Base-by-base conservation (phyloP, 1,284 basidiomycete species). In the Mycosarcoma mackinlayi region DNA sequence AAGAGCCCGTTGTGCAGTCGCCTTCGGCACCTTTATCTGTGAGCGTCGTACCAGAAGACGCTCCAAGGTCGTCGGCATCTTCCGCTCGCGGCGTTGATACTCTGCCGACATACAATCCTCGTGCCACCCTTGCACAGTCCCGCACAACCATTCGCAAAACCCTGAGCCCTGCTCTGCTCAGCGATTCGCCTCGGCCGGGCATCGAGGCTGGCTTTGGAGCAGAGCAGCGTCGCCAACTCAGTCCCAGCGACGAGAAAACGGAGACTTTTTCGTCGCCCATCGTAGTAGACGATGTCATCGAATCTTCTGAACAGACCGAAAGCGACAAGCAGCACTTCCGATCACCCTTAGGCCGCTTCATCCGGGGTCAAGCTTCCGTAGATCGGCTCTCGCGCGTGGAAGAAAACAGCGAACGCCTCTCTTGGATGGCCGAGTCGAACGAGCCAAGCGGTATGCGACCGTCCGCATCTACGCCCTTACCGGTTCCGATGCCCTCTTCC, bases 301-400 rank as follows among this genome's bases (percentile, higher is more conserved):
- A 62, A 23, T 49, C 54, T 18, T 37, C 53, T n/a, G 33, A 16
- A 18, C 46, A 58, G 21, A 11, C 24, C 6, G 14, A 4, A 3
- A 27, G 16, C 5, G 50, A 54, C 19, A 45, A 57, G 23, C 65
- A 61, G 19, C 34, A 31, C 2, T 68, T 62, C 35, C 46, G 50
- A 25, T 58, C 66, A 19, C 66, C 60, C 1, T 42, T 55, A 11
- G 52, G 56, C 7, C 66, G 66, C 28, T 60, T 68, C 49, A 68
- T 62, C 24, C 60, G 60, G 19, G 37, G 45, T 34, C 42, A 55
- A 13, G 9, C 48, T 23, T 4, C 37, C 0, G 49, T 28, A 19
- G 66, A 69, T 25, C 52, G 66, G 24, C 66, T 64, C 6, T 69
- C 66, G 21, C 60, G 66, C 16, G 66, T 69, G 0, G 66, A 69